Conservation (phyloP, 116 monocot species). For the Zostera marina region DNA sequence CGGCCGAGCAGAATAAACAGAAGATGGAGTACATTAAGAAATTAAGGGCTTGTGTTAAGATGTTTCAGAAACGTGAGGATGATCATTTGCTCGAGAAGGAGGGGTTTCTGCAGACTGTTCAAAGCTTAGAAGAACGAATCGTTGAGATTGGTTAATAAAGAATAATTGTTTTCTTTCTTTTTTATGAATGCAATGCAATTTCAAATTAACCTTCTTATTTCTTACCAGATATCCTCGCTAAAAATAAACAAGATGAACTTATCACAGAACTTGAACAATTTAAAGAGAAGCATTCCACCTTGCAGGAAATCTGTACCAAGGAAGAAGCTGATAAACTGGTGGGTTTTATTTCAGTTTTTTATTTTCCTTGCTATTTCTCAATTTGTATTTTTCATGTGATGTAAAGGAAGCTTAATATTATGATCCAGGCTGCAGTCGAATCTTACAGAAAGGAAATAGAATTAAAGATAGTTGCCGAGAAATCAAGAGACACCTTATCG, state of each 20-base stretch:
- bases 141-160: conserved; percentile 40
- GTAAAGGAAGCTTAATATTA: not conserved
- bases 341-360: not conserved
- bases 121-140: conserved; percentile 27
- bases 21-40: conserved; percentile 72
- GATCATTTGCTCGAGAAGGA: conserved; percentile 26
- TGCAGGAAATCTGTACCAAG: conserved; percentile 36
- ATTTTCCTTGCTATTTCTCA: not conserved
- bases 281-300: conserved; percentile 8
- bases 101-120: conserved; percentile 17
- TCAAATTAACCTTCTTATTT: not conserved
- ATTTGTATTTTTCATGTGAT: not conserved
- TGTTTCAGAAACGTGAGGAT: conserved; percentile 18
- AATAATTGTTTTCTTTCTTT: too few species aligned
- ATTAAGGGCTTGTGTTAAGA: conserved; percentile 48
- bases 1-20: conserved; percentile 51
- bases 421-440: conserved; percentile 31
- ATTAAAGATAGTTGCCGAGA: conserved; percentile 29
- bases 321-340: conserved; percentile 67
- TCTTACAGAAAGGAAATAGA: conserved; percentile 39
- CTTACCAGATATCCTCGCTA: conserved; percentile 35
- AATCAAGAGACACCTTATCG: conserved; percentile 14
- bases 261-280: conserved; percentile 17
- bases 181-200: not conserved
- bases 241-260: conserved; percentile 21